A percentile compares a stretch with the other conserved stretches of the same genome.
Conservation (phyloP, 2,329 filamentous ascomycete genomes). For the Xylariales sp. region DNA sequence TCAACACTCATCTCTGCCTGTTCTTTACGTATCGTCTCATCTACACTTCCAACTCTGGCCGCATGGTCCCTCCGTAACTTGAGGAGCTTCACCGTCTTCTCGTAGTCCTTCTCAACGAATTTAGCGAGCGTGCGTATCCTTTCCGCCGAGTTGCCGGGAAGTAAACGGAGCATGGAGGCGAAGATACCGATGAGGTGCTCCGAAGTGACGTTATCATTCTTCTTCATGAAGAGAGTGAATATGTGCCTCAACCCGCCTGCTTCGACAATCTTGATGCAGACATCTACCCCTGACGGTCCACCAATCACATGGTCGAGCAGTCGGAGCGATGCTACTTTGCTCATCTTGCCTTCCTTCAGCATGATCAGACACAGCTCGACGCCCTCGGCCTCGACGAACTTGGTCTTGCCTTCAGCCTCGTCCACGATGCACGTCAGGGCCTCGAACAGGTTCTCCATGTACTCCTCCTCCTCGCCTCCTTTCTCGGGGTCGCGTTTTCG, state of each 20-base stretch:
- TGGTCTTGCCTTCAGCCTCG: conserved; percentile 67
- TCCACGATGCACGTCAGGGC: conserved; percentile 76
- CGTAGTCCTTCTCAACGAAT: conserved; percentile 92
- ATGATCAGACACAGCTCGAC: conserved; percentile 89
- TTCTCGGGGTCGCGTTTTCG: conserved; percentile 80
- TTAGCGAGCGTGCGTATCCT: conserved; percentile 86
- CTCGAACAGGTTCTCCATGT: conserved; percentile 90
- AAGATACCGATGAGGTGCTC: conserved; percentile 87
- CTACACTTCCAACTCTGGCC: conserved; percentile 55
- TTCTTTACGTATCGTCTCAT: conserved; percentile 56
- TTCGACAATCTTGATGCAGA: conserved; percentile 75
- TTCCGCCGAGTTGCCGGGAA: conserved; percentile 72
- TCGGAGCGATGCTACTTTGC: conserved; percentile 71
- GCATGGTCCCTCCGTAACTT: conserved; percentile 68
- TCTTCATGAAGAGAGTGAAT: conserved; percentile 87
- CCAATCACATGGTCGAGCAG: conserved; percentile 78
- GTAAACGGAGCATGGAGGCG: conserved; percentile 69
- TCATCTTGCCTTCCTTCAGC: conserved; percentile 82
- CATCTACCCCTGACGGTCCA: conserved; percentile 48
- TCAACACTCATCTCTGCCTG: conserved; percentile 49
- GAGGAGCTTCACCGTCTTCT: conserved; percentile 72
- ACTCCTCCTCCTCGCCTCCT: conserved; percentile 88
- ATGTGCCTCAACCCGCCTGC: conserved; percentile 78
- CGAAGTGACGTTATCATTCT: conserved; percentile 57
- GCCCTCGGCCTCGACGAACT: conserved; percentile 86